A percentile compares a stretch with the other conserved stretches of the same genome.
Conservation (phyloP, 345 rosid species). For the Aegle marmelos region DNA sequence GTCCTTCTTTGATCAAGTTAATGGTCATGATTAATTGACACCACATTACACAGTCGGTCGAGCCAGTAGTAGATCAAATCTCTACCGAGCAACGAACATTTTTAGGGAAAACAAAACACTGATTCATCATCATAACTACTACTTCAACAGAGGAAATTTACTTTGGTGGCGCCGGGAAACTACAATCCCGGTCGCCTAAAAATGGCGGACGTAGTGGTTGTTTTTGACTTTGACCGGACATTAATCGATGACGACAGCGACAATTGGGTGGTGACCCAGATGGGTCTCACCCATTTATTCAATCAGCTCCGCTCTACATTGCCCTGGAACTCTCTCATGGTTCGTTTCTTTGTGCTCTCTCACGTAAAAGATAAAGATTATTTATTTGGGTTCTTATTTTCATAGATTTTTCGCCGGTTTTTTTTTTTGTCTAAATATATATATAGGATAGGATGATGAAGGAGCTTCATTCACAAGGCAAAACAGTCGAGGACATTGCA, state of each 20-base stretch:
- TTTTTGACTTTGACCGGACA: conserved; percentile 87
- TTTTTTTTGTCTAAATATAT: background rate
- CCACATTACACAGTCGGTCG: background rate
- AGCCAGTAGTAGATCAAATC: background rate
- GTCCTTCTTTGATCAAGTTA: background rate
- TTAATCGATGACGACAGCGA: conserved; percentile 86
- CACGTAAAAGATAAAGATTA: background rate
- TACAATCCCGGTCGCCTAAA: background rate
- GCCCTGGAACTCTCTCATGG: conserved; percentile 92
- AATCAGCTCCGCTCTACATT: conserved; percentile 53
- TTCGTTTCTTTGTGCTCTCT: conserved; percentile 11
- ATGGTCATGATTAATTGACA: background rate
- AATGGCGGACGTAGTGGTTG: conserved; percentile 33
- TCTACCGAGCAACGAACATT: background rate
- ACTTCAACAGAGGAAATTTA: background rate
- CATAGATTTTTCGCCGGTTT: background rate
- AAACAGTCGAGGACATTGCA: conserved; percentile 51
- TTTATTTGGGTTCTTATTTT: background rate
- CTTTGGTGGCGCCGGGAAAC: conserved; percentile 6
- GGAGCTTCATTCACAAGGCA: conserved; percentile 74
- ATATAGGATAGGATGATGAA: conserved; percentile 80
- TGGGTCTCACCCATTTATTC: conserved; percentile 75
- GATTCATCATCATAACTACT: background rate
- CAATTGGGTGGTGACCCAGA: conserved; percentile 68
- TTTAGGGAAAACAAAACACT: background rate